Percentiles rank a stretch among this genome's conserved stretches.
These are phyloP conservation scores for Amoebophrya sp. DNA, from an alignment of 169 alveolate genomes.

Conservation along the genomic window DNA sequence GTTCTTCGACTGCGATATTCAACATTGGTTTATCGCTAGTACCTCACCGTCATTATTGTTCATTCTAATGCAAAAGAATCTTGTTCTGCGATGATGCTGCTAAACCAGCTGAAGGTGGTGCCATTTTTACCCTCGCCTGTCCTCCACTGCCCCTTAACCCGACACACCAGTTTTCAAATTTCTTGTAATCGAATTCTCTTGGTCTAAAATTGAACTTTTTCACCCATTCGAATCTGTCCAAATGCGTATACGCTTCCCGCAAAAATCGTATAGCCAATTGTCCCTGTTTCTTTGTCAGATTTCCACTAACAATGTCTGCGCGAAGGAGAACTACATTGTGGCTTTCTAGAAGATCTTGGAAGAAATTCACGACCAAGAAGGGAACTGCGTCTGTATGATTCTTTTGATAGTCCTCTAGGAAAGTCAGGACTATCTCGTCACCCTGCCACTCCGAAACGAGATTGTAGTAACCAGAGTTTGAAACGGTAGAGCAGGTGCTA, in stretches of 20 bases:
- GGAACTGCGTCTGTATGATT: neutral
- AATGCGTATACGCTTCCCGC: neutral
- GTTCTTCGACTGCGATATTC: too few relatives aligned
- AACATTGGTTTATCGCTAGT: too few relatives aligned
- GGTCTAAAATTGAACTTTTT: neutral
- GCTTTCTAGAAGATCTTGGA: neutral
- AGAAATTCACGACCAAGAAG: neutral
- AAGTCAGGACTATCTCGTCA: neutral
- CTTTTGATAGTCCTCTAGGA: neutral
- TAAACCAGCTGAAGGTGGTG: too few relatives aligned
- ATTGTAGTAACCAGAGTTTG: neutral
- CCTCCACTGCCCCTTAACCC: too few relatives aligned
- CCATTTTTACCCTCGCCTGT: too few relatives aligned
- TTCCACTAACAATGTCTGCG: neutral
- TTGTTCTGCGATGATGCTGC: too few relatives aligned
- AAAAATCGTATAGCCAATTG: neutral
- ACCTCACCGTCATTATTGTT: too few relatives aligned
- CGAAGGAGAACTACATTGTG: neutral
- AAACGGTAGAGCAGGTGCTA: too few relatives aligned
- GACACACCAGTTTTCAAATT: neutral
- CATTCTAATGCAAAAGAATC: too few relatives aligned
- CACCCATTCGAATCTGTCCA: neutral
- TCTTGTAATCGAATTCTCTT: neutral
- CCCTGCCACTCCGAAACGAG: neutral
- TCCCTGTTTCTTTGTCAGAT: neutral